Conservation (phyloP, 208 protist genomes). For the Leishmania major region DNA sequence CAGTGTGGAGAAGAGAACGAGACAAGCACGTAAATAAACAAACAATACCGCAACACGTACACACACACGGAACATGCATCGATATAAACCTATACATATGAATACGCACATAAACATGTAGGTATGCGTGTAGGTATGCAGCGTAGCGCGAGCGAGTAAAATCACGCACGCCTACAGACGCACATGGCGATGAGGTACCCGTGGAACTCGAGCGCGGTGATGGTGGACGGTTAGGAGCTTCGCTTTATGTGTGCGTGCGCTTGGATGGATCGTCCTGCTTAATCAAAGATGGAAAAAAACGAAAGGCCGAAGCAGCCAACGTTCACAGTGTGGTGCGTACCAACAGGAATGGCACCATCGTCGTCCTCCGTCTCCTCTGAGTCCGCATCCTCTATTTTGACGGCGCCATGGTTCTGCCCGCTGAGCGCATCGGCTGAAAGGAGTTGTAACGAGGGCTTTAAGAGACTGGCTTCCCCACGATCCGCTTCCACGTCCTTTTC, state of each 20-base stretch:
- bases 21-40: neutral
- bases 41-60: neutral
- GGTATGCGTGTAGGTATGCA: neutral
- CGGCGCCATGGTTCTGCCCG: neutral
- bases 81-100: neutral
- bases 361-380: conserved; percentile 4
- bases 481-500: neutral
- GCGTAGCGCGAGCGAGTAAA: neutral
- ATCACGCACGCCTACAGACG: neutral
- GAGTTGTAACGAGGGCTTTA: neutral
- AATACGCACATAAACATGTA: neutral
- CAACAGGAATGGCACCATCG: conserved; percentile 15
- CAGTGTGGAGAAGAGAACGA: neutral
- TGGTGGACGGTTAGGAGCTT: neutral
- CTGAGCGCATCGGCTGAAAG: neutral
- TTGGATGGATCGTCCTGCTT: neutral
- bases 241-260: neutral
- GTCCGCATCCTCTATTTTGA: neutral
- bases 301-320: conserved; percentile 69
- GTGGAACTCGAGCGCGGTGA: neutral
- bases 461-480: neutral
- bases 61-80: neutral
- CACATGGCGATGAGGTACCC: neutral
- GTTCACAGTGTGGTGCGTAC: conserved; percentile 42
- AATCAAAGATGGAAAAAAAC: conserved; percentile 55